Base-by-base conservation (phyloP, 345 rosid species). In the Laguncularia racemosa region DNA sequence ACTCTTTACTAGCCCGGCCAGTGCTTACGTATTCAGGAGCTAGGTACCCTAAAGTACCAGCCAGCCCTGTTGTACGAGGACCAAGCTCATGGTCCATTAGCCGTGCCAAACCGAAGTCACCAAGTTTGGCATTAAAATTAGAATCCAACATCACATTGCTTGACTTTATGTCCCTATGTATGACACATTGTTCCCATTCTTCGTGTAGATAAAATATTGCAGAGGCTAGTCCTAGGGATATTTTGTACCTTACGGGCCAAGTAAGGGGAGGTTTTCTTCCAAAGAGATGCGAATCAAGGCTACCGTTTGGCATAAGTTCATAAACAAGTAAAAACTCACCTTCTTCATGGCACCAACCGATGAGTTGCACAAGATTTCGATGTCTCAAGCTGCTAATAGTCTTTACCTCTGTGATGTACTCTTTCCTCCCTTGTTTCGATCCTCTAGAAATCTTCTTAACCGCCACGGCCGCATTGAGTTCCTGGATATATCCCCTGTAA, bases 341-440 rank as follows among this genome's bases (percentile, higher is more conserved):
- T 51, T 44, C 71, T 14, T 87, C 85, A 50, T 80, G 88, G 51
- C 95, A 80, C 86, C 85, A 84, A 48, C 95, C 91, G 0, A 86
- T 67, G 28, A 86, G 83, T 46, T 81, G 84, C 14, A 76, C 95
- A 16, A 84, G 65, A 60, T 84, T 84, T 0, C 80, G 47, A 55
- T 70, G 88, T 17, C 95, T 67, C 40, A 84, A 52, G 16, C 73
- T 75, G 59, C 90, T 73, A 57, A 84, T 81, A 52, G 63, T 55
- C 71, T 76, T 84, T 15, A 81, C 81, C 63, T 84, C 88, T 0
- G 78, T 68, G 13, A 70, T 45, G 52, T 76, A 84, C 71, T 86
- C 84, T 48, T 64, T 76, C 20, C 51, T 73, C 2, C 85, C 85
- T 26, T 84, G 84, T 50, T 38, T 81, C 3, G 84, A 77, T 0